Evolutionary conservation across 352 stramenopile species (phyloP).

Genomic region (Globisporangium canariense): DNA sequence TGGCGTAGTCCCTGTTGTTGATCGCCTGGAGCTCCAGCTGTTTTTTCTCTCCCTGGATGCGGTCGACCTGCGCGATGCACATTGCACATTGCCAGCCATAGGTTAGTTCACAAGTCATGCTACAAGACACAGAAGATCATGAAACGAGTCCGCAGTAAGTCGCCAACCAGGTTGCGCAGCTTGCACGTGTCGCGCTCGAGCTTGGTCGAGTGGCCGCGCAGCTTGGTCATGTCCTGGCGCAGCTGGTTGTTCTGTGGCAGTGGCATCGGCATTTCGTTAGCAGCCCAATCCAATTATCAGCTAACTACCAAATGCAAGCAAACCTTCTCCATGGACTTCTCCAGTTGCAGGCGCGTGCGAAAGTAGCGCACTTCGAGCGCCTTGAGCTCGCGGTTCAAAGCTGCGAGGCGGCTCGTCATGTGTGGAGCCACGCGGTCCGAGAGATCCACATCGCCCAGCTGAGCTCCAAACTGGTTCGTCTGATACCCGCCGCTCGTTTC

Average conservation of each 20-base stretch:
- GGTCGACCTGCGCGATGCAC: constrained; percentile 46
- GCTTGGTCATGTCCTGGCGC: constrained; percentile 48
- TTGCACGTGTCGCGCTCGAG: constrained; percentile 63
- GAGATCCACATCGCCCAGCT: constrained; percentile 19
- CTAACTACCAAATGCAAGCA: not conserved
- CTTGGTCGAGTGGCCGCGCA: constrained; percentile 29
- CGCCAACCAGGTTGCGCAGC: constrained; percentile 48
- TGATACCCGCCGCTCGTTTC: not conserved
- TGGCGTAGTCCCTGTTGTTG: constrained; percentile 76
- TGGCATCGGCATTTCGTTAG: not conserved
- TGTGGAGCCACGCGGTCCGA: constrained; percentile 32
- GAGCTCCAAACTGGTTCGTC: constrained; percentile 17
- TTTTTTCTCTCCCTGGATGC: constrained; percentile 71
- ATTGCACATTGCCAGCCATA: not conserved
- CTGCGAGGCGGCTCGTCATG: constrained; percentile 53
- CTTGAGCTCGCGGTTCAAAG: constrained; percentile 68
- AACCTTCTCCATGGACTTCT: constrained; percentile 69
- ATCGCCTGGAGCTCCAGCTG: constrained; percentile 81
- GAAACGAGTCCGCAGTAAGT: not conserved
- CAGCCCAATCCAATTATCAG: too few species aligned
- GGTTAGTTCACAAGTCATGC: not conserved
- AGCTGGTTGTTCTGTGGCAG: constrained; percentile 47
- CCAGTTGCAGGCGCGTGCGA: constrained; percentile 61
- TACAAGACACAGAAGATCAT: not conserved
- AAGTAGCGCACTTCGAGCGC: constrained; percentile 76